A percentile compares a stretch with the other conserved stretches of the same genome.
phyloP scores from a whole-genome alignment of 306 rosid species.

The Lathyrus oleraceus region DNA sequence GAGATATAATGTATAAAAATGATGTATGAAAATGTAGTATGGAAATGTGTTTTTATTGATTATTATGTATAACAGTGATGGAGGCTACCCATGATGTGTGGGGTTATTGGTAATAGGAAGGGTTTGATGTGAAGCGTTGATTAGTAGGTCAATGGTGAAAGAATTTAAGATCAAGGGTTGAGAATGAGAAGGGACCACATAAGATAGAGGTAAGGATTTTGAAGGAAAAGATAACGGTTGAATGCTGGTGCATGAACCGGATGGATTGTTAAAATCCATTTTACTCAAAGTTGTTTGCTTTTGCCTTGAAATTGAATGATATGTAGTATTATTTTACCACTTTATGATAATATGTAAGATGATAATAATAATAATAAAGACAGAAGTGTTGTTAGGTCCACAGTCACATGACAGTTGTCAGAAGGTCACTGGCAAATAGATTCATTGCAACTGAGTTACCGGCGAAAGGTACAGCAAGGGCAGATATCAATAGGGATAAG shows the following conservation, averaged over 20 bases:
- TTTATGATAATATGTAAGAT: constrained; percentile 42
- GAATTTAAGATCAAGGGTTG: constrained; percentile 41
- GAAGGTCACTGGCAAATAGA: constrained; percentile 35
- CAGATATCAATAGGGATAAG: constrained; percentile 35
- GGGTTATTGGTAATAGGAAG: constrained; percentile 34
- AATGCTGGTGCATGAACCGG: constrained; percentile 65
- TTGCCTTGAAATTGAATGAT: constrained; percentile 29
- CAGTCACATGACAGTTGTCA: constrained; percentile 79
- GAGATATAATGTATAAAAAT: background rate
- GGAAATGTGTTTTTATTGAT: constrained; percentile 30
- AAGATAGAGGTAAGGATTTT: constrained; percentile 11
- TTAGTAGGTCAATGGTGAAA: constrained; percentile 41
- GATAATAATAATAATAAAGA: constrained; percentile 36
- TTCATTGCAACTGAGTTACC: constrained; percentile 22
- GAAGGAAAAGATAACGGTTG: constrained; percentile 29
- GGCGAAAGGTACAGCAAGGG: constrained; percentile 32
- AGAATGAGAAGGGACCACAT: constrained; percentile 41
- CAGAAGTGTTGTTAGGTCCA: constrained; percentile 51
- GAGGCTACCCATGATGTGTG: constrained; percentile 64
- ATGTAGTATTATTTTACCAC: constrained; percentile 4
- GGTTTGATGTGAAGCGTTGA: constrained; percentile 35
- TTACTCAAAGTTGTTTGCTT: constrained; percentile 39
- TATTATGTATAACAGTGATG: constrained; percentile 22
- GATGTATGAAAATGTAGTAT: background rate
- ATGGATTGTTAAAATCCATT: constrained; percentile 7